phyloP scores from a whole-genome alignment of 2,329 filamentous ascomycete species.

The Claviceps humidiphila region DNA sequence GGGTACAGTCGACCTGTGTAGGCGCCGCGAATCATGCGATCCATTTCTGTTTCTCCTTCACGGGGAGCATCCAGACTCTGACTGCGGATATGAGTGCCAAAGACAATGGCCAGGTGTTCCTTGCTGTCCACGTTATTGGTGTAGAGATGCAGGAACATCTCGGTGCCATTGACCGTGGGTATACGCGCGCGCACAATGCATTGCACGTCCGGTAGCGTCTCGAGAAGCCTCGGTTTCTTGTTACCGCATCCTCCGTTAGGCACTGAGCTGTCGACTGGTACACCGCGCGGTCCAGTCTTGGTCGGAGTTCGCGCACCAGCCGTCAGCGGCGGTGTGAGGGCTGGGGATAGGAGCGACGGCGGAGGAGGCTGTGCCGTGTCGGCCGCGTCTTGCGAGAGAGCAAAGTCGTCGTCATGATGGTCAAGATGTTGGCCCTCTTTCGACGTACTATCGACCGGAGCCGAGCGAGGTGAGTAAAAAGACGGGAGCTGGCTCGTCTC shows the following conservation, averaged over 20 bases:
- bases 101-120: constrained; percentile 94
- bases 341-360: constrained; percentile 71
- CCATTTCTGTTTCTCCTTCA: constrained; percentile 70
- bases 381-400: constrained; percentile 17
- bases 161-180: constrained; percentile 77
- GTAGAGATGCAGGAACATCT: constrained; percentile 96
- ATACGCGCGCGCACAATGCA: constrained; percentile 92
- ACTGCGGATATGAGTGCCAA: constrained; percentile 73
- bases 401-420: constrained; percentile 22
- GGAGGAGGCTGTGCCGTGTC: constrained; percentile 23
- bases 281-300: constrained; percentile 31
- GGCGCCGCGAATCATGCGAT: constrained; percentile 86
- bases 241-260: constrained; percentile 46
- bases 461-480: constrained; percentile 32
- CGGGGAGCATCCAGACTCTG: constrained; percentile 55
- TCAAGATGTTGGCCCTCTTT: constrained; percentile 7
- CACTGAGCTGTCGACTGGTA: constrained; percentile 47
- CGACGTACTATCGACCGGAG: constrained; percentile 13
- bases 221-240: constrained; percentile 58
- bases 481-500: constrained; percentile 28
- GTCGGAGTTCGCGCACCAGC: constrained; percentile 44
- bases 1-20: constrained; percentile 83
- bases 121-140: constrained; percentile 87
- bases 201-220: constrained; percentile 69
- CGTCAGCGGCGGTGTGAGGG: constrained; percentile 62